Percentiles rank a stretch among this genome's conserved stretches.
Evolutionary conservation across 2,329 filamentous ascomycete genomes (phyloP).

Genomic region (Xylariaceae sp.): DNA sequence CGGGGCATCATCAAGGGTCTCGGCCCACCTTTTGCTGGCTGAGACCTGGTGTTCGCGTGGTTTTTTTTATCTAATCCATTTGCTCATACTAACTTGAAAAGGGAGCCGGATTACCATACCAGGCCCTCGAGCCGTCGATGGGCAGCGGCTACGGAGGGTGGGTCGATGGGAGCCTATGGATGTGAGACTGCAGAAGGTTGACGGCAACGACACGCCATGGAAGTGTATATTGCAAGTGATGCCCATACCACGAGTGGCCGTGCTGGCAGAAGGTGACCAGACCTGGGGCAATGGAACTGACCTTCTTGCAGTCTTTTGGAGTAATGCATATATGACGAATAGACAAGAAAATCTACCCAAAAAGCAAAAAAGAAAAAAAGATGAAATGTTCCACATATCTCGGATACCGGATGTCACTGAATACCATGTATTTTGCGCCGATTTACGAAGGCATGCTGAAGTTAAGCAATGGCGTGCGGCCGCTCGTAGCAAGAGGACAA

Average conservation of each 20-base stretch:
- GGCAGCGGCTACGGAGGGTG: slow-evolving; percentile 22
- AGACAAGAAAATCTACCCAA: slow-evolving; percentile 25
- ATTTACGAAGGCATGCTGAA: background rate
- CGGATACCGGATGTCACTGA: background rate
- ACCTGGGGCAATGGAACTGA: slow-evolving; percentile 13
- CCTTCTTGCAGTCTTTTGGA: slow-evolving; percentile 24
- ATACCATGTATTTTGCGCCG: background rate
- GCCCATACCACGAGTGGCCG: slow-evolving; percentile 25
- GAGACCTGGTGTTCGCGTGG: slow-evolving; percentile 30
- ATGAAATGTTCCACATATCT: background rate
- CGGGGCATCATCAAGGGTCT: slow-evolving; percentile 28
- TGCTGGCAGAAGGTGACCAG: slow-evolving; percentile 21
- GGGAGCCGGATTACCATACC: slow-evolving; percentile 16
- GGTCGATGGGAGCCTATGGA: slow-evolving; percentile 23
- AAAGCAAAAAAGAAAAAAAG: slow-evolving; percentile 8
- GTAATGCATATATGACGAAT: slow-evolving; percentile 33
- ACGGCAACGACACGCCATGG: slow-evolving; percentile 22
- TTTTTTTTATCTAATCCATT: slow-evolving; percentile 34
- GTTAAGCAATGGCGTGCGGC: background rate
- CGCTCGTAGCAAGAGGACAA: background rate
- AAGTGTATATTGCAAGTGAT: slow-evolving; percentile 31
- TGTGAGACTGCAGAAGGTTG: slow-evolving; percentile 23
- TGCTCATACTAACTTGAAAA: slow-evolving; percentile 23
- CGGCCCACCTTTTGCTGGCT: slow-evolving; percentile 36
- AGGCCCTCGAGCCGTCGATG: slow-evolving; percentile 22